Conservation (phyloP, 192 early-diverging fungal genomes). For the Geosiphon pyriformis region DNA sequence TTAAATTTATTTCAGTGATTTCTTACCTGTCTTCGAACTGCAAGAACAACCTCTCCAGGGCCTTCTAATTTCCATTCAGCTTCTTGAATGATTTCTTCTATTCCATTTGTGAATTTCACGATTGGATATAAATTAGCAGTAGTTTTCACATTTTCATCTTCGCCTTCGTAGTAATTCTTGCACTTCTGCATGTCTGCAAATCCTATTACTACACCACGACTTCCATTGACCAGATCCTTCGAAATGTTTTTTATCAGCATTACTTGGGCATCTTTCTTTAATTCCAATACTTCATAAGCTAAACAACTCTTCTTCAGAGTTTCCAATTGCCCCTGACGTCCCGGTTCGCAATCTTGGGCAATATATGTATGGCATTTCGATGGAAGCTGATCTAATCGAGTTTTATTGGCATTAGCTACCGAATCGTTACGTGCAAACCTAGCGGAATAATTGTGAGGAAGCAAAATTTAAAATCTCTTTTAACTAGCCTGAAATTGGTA, state of each 20-base stretch:
- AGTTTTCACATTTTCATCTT: conserved; percentile 15
- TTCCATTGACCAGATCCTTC: conserved; percentile 69
- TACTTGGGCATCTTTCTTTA: conserved; percentile 79
- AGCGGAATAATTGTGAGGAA: conserved; percentile 36
- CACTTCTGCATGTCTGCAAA: conserved; percentile 26
- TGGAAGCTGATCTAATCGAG: conserved; percentile 46
- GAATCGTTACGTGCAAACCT: conserved; percentile 42
- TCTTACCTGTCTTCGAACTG: conserved; percentile 31
- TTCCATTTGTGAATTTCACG: conserved; percentile 31
- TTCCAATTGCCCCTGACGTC: conserved; percentile 10
- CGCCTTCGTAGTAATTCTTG: conserved; percentile 23
- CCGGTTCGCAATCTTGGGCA: conserved; percentile 41
- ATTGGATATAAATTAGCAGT: conserved; percentile 19
- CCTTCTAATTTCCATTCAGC: conserved; percentile 45
- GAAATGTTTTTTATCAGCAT: conserved; percentile 79
- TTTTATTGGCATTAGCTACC: conserved; percentile 68
- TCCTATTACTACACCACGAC: conserved; percentile 59
- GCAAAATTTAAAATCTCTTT: neutral
- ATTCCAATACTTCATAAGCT: conserved; percentile 55
- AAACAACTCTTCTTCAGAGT: conserved; percentile 42
- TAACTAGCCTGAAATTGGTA: neutral
- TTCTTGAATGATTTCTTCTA: conserved; percentile 39
- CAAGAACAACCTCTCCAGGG: conserved; percentile 27
- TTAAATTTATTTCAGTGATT: neutral
- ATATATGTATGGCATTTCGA: conserved; percentile 45